Base-by-base conservation (phyloP, 73 alveolate genomes). In the Paraurostyla sp. region DNA sequence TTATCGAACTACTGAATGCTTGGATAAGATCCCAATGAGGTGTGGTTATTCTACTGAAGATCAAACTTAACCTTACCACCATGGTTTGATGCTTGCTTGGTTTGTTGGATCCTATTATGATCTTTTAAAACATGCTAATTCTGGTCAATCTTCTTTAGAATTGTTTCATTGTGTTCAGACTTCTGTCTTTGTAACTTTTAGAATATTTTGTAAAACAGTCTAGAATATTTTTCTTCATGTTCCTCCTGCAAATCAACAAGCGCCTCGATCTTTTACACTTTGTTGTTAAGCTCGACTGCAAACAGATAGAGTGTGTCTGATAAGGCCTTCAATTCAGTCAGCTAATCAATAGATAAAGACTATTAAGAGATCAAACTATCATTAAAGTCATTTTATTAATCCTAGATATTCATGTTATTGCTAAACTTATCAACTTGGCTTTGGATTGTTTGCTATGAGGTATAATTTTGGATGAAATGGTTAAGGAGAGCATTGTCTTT, bases 181-280 rank as follows among this genome's bases (percentile, higher is more conserved):
- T 9, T 6, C 22, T 16, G 13, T 6, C 32, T 38, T 38, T 25
- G 20, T 18, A 36, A 13, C 9, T 6, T 38, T 65, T 30, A 6
- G 9, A 22, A 9, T 4, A 65, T 11, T 38, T 65, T 3, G 29
- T 73, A 73, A 36, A 73, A 73, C 11, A 73, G 25, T 46, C 86
- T 73, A 16, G 43, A 4, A 45, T 46, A 49, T 25, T 73, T 73
- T 6, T 73, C 86, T 6, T 73, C 86, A 46, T 48, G 71, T 9
- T 49, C 86, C 29, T 73, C 86, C 15, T 43, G 25, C 29, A 73
- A 29, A 73, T 73, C 86, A 13, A 48, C 71, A 20, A 73, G 46
- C 0, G 86, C 86, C 20, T 73, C 86, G 30, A 73, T 71, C 46
- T 36, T 73, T 30, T 43, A 48, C n/a, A 73, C 15, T 29, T 22